A percentile compares a stretch with the other conserved stretches of the same genome.
phyloP scores from a whole-genome alignment of 1,284 basidiomycete genomes.

The Irpex lacteus region DNA sequence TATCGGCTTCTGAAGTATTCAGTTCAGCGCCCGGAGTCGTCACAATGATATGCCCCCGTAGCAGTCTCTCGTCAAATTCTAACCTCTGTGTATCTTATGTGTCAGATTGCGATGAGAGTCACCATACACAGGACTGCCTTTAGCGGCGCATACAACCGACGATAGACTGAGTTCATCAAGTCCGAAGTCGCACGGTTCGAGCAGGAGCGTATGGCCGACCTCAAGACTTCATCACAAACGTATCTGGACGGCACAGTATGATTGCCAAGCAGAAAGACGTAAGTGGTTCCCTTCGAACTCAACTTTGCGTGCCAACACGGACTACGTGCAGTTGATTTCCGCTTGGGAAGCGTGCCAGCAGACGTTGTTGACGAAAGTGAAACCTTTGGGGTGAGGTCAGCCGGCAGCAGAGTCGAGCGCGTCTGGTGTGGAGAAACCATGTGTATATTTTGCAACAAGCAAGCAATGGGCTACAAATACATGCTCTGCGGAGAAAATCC shows the following conservation, averaged over 20 bases:
- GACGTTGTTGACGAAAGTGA: conserved; percentile 46
- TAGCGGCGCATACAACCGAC: too few relatives aligned
- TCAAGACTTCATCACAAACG: conserved; percentile 72
- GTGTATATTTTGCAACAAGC: too few relatives aligned
- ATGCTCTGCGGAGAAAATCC: too few relatives aligned
- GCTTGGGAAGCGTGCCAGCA: conserved; percentile 76
- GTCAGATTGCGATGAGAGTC: too few relatives aligned
- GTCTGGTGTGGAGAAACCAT: too few relatives aligned
- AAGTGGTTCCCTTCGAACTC: conserved; percentile 19
- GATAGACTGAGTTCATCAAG: conserved; percentile 61
- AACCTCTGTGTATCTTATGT: too few relatives aligned
- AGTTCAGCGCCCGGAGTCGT: too few relatives aligned
- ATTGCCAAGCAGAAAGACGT: conserved; percentile 81
- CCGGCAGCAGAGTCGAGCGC: not conserved
- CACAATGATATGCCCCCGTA: too few relatives aligned
- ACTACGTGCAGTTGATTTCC: conserved; percentile 50
- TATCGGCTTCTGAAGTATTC: too few relatives aligned
- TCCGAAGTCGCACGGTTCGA: conserved; percentile 93
- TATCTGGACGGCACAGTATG: conserved; percentile 75
- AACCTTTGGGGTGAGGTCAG: not conserved
- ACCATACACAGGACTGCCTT: too few relatives aligned
- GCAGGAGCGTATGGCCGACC: conserved; percentile 85
- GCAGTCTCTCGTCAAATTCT: too few relatives aligned
- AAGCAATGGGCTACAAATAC: not conserved
- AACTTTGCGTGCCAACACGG: not conserved